Conservation (phyloP, 1,284 basidiomycete genomes). For the Apiotrichum veenhuisii region DNA sequence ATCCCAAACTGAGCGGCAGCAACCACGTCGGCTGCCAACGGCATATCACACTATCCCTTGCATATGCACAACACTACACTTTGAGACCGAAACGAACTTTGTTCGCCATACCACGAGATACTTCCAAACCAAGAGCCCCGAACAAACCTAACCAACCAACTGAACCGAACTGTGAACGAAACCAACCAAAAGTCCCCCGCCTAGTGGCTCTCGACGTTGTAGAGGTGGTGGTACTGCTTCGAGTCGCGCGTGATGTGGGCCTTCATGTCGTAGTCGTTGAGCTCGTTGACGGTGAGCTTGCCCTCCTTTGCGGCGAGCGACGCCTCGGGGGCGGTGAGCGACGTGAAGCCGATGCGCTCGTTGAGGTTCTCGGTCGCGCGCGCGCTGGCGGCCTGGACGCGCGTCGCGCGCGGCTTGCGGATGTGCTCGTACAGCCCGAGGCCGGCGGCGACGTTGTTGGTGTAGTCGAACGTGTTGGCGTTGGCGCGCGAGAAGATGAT, state of each 20-base stretch:
- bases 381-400: slow-evolving; percentile 43
- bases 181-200: too few species aligned
- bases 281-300: slow-evolving; percentile 41
- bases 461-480: slow-evolving; percentile 27
- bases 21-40: too few species aligned
- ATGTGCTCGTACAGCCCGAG: slow-evolving; percentile 47
- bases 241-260: slow-evolving; percentile 25
- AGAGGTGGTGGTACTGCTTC: slow-evolving; percentile 11
- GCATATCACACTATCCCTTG: too few species aligned
- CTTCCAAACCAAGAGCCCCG: too few species aligned
- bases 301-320: slow-evolving; percentile 39
- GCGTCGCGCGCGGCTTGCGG: slow-evolving; percentile 46
- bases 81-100: too few species aligned
- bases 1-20: too few species aligned
- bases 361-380: slow-evolving; percentile 49
- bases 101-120: too few species aligned
- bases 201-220: background rate
- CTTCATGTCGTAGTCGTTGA: slow-evolving; percentile 40
- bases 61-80: too few species aligned
- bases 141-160: too few species aligned
- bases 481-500: slow-evolving; percentile 37
- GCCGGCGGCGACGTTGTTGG: slow-evolving; percentile 36
- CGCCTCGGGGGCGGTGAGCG: slow-evolving; percentile 31
- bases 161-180: too few species aligned
- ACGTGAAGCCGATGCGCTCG: slow-evolving; percentile 50